Evolutionary conservation across 2,329 filamentous ascomycete species (phyloP), one percentile per base, ranked within the genome.

Genomic region (Fusarium torreyae): DNA sequence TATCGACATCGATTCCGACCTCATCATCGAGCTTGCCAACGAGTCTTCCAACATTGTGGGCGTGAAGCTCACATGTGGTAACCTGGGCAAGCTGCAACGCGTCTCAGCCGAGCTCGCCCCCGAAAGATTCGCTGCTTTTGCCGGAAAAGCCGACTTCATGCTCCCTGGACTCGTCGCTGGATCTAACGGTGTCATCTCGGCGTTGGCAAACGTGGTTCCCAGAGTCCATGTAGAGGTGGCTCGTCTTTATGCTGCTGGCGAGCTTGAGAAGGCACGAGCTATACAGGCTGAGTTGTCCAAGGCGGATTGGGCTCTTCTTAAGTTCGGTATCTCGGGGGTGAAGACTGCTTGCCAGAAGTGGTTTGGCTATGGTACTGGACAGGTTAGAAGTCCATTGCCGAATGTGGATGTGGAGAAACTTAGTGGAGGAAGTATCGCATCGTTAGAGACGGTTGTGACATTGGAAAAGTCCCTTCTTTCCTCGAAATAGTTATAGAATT

Each of bases 71-170:
- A 89, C 88, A 11, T 89, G 87, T 66, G 88, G 87, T 17, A 90
- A 89, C 74, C 89, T 87, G 45, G 87, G 87, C 51, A 89, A 89
- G 75, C 80, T 89, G 46, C 80, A 80, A 5, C 77, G 77, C 76
- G 38, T 40, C 18, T 18, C 38, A 18, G 38, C n/a, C 13, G 38
- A 13, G 10, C 81, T 82, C 74, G 28, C 45, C 6, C 86, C 77
- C 61, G 77, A 60, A 13, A 28, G 38, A 13, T 94, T 93, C 82
- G 84, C 92, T 76, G 90, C 90, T 68, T 87, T 91, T 72, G 91
- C 90, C 44, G 91, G 92, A 57, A 91, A 88, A 50, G 90, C 90
- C 44, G 91, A 94, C 79, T 93, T 93, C 79, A 89, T 89, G 15
- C 79, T 94, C 11, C 91, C 92, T 76, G 89, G 89, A 1, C 78